phyloP scores from a whole-genome alignment of 2,329 filamentous ascomycete genomes.

The Phialophora verrucosa region DNA sequence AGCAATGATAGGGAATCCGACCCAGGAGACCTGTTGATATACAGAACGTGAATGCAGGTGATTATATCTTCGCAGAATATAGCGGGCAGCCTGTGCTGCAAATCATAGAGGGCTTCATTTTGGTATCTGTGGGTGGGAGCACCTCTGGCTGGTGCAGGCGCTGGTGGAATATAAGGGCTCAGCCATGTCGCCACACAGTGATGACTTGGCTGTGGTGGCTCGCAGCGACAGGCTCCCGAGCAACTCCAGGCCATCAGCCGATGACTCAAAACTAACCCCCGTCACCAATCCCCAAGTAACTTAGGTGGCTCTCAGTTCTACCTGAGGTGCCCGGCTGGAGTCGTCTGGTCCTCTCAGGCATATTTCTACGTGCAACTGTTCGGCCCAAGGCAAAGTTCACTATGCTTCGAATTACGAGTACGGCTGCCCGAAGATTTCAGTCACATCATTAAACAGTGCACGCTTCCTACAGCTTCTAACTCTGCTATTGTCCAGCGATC shows the following conservation, averaged over 20 bases:
- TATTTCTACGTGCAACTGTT: background rate
- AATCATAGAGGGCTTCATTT: conserved; percentile 30
- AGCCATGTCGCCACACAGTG: conserved; percentile 1
- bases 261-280: conserved; percentile 31
- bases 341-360: background rate
- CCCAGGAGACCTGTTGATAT: background rate
- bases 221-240: background rate
- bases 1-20: background rate
- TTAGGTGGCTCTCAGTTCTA: background rate
- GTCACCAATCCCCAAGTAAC: conserved; percentile 1
- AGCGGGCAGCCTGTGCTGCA: conserved; percentile 34
- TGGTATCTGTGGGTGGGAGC: conserved; percentile 21
- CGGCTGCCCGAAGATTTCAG: background rate
- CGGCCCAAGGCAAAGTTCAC: background rate
- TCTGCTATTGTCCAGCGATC: background rate
- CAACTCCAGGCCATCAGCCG: conserved; percentile 31
- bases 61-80: conserved; percentile 21
- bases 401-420: background rate
- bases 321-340: background rate
- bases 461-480: background rate
- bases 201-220: conserved; percentile 16
- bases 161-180: conserved; percentile 24
- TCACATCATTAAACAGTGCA: background rate
- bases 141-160: conserved; percentile 14
- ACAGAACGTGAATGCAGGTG: conserved; percentile 10